Conservation (phyloP, 176 grass and related monocot genomes). For the Otatea glauca region DNA sequence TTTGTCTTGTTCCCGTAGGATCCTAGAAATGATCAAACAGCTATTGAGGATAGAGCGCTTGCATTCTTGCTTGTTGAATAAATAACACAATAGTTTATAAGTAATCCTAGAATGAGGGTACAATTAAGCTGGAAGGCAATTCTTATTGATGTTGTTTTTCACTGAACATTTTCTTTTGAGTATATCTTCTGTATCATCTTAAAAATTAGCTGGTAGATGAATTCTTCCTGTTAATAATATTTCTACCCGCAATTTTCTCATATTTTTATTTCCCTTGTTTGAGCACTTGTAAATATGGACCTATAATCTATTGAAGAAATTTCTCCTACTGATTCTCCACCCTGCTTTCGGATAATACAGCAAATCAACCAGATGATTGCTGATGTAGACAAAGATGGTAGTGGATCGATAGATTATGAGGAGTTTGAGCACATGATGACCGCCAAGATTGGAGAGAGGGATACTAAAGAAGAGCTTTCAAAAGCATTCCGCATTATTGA, state of each 20-base stretch:
- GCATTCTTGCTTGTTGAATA: not conserved
- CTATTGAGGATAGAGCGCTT: not conserved
- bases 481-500: constrained; percentile 86
- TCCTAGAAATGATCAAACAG: not conserved
- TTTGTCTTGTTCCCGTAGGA: constrained; percentile 3
- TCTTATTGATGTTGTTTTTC: not conserved
- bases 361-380: constrained; percentile 95
- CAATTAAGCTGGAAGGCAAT: not conserved
- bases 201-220: constrained; percentile 2
- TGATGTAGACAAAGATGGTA: constrained; percentile 96
- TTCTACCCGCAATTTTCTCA: not conserved
- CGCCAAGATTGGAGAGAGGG: constrained; percentile 92
- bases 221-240: constrained; percentile 8
- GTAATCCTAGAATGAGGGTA: no score
- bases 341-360: constrained; percentile 55
- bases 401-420: constrained; percentile 90
- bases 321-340: constrained; percentile 17
- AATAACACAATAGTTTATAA: not conserved
- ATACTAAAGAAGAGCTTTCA: constrained; percentile 85
- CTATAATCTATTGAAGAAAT: not conserved
- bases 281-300: not conserved
- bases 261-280: not conserved
- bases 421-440: constrained; percentile 98
- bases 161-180: not conserved
- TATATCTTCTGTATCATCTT: not conserved